Conservation (phyloP, 1,284 basidiomycete species). For the Papiliotrema terrestris region DNA sequence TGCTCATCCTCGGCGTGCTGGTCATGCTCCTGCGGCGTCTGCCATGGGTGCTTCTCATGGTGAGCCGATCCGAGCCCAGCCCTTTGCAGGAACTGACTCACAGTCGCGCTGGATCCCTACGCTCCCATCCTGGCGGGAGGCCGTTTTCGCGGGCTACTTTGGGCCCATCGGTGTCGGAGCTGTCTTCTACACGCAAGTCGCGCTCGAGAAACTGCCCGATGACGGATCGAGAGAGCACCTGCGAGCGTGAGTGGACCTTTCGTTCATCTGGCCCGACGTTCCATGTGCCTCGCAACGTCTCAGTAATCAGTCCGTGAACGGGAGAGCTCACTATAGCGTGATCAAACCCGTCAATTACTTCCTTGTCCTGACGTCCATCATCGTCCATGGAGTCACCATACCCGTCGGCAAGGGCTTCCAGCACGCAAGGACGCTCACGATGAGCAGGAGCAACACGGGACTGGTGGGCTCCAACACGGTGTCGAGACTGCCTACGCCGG, state of each 20-base stretch:
- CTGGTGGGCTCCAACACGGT: not conserved
- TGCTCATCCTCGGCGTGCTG: slow-evolving; percentile 73
- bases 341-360: slow-evolving; percentile 55
- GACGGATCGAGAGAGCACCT: slow-evolving; percentile 46
- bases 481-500: not conserved
- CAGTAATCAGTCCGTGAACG: too few species aligned
- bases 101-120: slow-evolving; percentile 42
- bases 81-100: slow-evolving; percentile 4
- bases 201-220: slow-evolving; percentile 50
- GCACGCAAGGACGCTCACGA: slow-evolving; percentile 13
- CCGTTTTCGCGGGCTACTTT: slow-evolving; percentile 48
- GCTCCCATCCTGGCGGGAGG: slow-evolving; percentile 41
- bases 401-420: slow-evolving; percentile 40
- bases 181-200: slow-evolving; percentile 54
- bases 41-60: slow-evolving; percentile 68
- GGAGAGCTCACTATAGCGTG: slow-evolving; percentile 20
- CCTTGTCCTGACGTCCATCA: slow-evolving; percentile 52
- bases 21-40: slow-evolving; percentile 73
- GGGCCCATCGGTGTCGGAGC: slow-evolving; percentile 50
- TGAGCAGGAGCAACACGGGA: not conserved
- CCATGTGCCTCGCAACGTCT: not conserved
- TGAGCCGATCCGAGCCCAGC: slow-evolving; percentile 25
- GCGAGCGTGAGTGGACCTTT: slow-evolving; percentile 20
- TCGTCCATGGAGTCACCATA: slow-evolving; percentile 52
- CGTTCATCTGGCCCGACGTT: not conserved